phyloP scores from a whole-genome alignment of 2,329 filamentous ascomycete species.

The Hypoxylon sp. region DNA sequence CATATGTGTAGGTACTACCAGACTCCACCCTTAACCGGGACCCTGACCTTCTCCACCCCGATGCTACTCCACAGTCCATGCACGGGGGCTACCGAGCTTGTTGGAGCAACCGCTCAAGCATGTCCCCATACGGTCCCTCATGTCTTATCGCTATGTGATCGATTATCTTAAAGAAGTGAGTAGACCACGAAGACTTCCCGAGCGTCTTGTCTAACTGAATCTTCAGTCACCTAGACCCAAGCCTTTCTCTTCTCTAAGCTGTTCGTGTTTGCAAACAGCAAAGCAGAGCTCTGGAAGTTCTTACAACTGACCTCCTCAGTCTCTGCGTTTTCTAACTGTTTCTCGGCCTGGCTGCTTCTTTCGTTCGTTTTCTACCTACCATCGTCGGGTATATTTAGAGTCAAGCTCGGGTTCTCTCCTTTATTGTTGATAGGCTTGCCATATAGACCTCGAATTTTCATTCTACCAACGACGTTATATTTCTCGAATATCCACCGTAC shows the following conservation, averaged over 20 bases:
- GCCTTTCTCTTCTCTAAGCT: constrained; percentile 45
- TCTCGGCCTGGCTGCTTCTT: constrained; percentile 38
- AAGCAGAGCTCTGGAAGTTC: constrained; percentile 66
- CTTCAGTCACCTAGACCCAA: constrained; percentile 52
- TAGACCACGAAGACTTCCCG: constrained; percentile 27
- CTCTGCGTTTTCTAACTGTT: constrained; percentile 38
- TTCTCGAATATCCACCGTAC: not conserved
- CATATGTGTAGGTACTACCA: constrained; percentile 13
- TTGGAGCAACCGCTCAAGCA: constrained; percentile 33
- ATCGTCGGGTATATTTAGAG: constrained; percentile 23
- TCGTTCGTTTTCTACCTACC: constrained; percentile 39
- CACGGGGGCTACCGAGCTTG: constrained; percentile 38
- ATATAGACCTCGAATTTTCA: constrained; percentile 11
- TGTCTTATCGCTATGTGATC: constrained; percentile 29
- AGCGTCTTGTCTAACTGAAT: constrained; percentile 42
- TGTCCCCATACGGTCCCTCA: constrained; percentile 41
- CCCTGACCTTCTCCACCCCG: constrained; percentile 44
- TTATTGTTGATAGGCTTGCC: constrained; percentile 37
- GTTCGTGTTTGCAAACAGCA: constrained; percentile 40
- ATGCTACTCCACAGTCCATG: constrained; percentile 43
- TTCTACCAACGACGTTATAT: constrained; percentile 7
- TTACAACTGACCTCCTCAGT: constrained; percentile 48
- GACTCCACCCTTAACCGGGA: constrained; percentile 19
- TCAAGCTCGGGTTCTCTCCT: constrained; percentile 34
- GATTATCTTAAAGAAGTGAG: constrained; percentile 41